Evolutionary conservation across 176 grass and related monocot species (phyloP).

Genomic region (Themeda triandra): DNA sequence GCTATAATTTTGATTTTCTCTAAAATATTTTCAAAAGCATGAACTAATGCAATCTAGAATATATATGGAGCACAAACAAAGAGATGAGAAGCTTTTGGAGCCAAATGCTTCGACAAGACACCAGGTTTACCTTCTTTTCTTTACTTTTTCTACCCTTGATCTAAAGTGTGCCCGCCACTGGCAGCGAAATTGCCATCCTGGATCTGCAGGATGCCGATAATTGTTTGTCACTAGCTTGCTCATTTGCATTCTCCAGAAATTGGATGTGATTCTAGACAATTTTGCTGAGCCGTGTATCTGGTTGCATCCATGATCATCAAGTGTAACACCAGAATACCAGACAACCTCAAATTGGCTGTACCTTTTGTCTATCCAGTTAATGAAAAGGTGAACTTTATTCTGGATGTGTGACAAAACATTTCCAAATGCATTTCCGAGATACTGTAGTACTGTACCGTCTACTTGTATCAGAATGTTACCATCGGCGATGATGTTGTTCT

Average conservation of each 20-base stretch:
- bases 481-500: background rate
- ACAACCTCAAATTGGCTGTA: background rate
- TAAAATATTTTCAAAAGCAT: too few relatives aligned
- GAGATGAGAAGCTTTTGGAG: too few relatives aligned
- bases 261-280: background rate
- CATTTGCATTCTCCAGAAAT: background rate
- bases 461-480: background rate
- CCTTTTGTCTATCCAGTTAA: background rate
- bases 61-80: too few relatives aligned
- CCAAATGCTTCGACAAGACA: too few relatives aligned
- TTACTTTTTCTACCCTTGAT: too few relatives aligned
- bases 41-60: too few relatives aligned
- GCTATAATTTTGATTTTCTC: too few relatives aligned
- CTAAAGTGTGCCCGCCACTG: too few relatives aligned
- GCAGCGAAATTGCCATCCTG: background rate
- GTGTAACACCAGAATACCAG: background rate
- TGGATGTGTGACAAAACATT: background rate
- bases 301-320: background rate
- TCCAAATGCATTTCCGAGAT: background rate
- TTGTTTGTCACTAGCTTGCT: background rate
- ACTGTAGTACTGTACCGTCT: background rate
- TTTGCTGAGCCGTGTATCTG: background rate
- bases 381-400: background rate
- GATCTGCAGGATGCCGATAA: background rate
- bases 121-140: too few relatives aligned